phyloP scores from a whole-genome alignment of 2,329 filamentous ascomycete species.

The Chrysosporium queenslandicum region DNA sequence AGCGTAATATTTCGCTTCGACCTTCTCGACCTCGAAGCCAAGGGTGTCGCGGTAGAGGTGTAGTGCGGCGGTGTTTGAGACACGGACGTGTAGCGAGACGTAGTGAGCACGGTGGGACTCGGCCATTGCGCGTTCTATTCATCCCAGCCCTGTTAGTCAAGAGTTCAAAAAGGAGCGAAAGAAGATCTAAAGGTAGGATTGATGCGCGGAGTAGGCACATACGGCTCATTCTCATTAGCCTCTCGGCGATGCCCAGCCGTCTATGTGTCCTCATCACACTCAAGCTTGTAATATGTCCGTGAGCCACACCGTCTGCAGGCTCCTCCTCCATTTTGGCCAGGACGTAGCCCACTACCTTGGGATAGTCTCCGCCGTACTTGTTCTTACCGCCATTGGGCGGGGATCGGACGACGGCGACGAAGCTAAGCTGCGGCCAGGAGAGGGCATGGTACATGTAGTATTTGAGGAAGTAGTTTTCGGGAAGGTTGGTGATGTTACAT shows the following conservation, averaged over 20 bases:
- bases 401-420: conserved; percentile 86
- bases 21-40: conserved; percentile 73
- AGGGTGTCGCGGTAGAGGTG: conserved; percentile 88
- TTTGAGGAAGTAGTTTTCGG: conserved; percentile 99
- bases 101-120: conserved; percentile 87
- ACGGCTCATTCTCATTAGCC: conserved; percentile 95
- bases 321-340: conserved; percentile 99
- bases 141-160: conserved; percentile 10
- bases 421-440: conserved; percentile 94
- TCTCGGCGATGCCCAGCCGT: conserved; percentile 83
- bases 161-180: neutral
- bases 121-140: conserved; percentile 81
- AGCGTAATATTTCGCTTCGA: conserved; percentile 55
- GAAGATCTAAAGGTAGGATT: neutral
- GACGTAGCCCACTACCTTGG: conserved; percentile 98
- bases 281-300: conserved; percentile 92
- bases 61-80: conserved; percentile 84
- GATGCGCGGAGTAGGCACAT: conserved; percentile 39
- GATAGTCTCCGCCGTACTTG: conserved; percentile 59
- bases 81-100: conserved; percentile 89
- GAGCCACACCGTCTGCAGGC: conserved; percentile 75
- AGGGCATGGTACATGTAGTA: conserved; percentile 99
- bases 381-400: conserved; percentile 62
- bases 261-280: conserved; percentile 95
- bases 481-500: conserved; percentile 96